Evolutionary conservation across 495 filamentous ascomycete genomes (phyloP), one percentile per base, ranked within the genome.

Genomic region (Amphirosellinia nigrospora): DNA sequence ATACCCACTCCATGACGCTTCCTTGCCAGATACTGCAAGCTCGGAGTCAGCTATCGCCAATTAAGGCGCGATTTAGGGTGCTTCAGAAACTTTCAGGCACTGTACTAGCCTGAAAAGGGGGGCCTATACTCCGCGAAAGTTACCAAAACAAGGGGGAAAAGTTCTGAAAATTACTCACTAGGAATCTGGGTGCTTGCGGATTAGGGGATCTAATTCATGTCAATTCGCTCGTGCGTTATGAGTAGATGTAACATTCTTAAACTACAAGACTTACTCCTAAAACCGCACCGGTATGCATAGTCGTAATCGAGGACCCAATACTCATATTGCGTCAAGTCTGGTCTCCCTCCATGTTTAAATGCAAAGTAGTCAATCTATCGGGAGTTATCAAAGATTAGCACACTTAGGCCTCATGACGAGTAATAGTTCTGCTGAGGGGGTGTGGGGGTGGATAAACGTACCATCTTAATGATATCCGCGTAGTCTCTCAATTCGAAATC

Each of bases 271-370:
- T 70, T 70, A 77, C 75, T 75, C 58, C 74, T 48, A 38, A 66
- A 68, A 3, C 70, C 74, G 30, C 75, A 69, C 52, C 46, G 67
- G 36, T 74, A 77, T 16, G 75, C 75, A 43, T 75, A 76, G 23
- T 66, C 61, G 45, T 69, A 63, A 30, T 77, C 75, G 13, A 77
- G 66, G 45, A 77, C 75, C 75, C 75, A 77, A 58, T 77, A 72
- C 63, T 77, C 75, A 70, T 74, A 77, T 41, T 70, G 70, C n/a
- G 76, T 70, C 36, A 77, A 32, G 19, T 66, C 66, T 19, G 75
- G 74, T 28, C 50, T 77, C 8, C 58, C 70, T 10, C 70, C 73
- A 56, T 75, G 53, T 39, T 68, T 73, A 45, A 77, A 77, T 28
- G 71, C 69, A 70, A 77, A 75, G 39, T 70, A 59, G 21, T 41